Conservation (phyloP, 1,139 yeast genomes). For the Blastobotrys apis region DNA sequence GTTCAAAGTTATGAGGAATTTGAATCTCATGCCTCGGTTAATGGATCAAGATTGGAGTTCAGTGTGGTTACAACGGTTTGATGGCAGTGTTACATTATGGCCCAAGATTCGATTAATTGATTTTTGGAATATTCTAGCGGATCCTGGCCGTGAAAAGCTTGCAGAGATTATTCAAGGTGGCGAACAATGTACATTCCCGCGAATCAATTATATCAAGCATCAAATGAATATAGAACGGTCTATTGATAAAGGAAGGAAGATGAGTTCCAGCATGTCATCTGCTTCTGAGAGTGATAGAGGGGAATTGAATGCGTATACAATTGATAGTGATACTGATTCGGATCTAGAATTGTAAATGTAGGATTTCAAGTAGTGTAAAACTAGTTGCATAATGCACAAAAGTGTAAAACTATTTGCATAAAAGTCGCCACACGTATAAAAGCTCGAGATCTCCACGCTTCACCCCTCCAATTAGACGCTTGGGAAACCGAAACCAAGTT, state of each 20-base stretch:
- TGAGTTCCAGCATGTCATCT: constrained; percentile 1
- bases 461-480: too few relatives aligned
- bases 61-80: constrained; percentile 67
- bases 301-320: not conserved
- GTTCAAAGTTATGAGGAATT: constrained; percentile 60
- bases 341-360: too few relatives aligned
- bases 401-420: too few relatives aligned
- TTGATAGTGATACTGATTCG: not conserved
- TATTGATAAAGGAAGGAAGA: constrained; percentile 40
- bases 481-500: too few relatives aligned
- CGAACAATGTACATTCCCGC: constrained; percentile 63
- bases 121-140: constrained; percentile 61
- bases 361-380: too few relatives aligned
- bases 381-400: too few relatives aligned
- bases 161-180: constrained; percentile 58
- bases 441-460: too few relatives aligned
- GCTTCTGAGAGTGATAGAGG: not conserved
- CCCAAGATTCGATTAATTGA: constrained; percentile 60
- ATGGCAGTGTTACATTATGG: constrained; percentile 75
- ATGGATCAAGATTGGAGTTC: constrained; percentile 79
- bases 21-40: constrained; percentile 64
- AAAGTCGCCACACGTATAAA: too few relatives aligned
- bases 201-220: constrained; percentile 59
- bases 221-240: constrained; percentile 61
- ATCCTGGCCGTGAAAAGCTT: constrained; percentile 58